Percentiles rank a stretch among this genome's conserved stretches.
phyloP scores from a whole-genome alignment of 148 eudicot species.

The Vaccinium darrowii region DNA sequence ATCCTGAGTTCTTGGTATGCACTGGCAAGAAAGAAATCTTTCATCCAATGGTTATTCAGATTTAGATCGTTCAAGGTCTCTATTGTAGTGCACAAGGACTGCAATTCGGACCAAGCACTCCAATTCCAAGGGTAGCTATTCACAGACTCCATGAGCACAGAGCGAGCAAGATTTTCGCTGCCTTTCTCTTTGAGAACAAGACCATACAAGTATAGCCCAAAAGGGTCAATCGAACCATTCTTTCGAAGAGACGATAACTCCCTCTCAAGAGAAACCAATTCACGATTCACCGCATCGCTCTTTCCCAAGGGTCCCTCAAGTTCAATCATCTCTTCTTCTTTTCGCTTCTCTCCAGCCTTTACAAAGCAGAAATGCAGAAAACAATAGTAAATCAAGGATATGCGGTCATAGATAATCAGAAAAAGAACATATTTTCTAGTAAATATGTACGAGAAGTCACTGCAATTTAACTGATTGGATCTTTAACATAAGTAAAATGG shows the following conservation, averaged over 20 bases:
- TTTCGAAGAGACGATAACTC: conserved; percentile 68
- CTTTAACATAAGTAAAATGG: neutral
- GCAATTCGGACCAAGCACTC: conserved; percentile 93
- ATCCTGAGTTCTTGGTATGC: conserved; percentile 84
- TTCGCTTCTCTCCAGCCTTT: conserved; percentile 98
- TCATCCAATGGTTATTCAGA: conserved; percentile 92
- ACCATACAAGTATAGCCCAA: conserved; percentile 85
- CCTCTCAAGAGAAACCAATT: conserved; percentile 76
- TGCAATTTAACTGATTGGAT: neutral
- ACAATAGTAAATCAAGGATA: neutral
- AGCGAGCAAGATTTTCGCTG: conserved; percentile 68
- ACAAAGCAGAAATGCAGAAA: conserved; percentile 13
- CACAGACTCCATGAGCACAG: conserved; percentile 80
- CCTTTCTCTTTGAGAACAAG: conserved; percentile 91
- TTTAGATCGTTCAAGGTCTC: conserved; percentile 70
- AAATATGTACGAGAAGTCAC: too few relatives aligned
- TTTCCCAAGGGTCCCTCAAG: conserved; percentile 92
- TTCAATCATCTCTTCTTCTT: conserved; percentile 95
- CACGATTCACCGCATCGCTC: conserved; percentile 66
- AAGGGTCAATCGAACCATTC: conserved; percentile 69
- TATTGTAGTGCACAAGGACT: conserved; percentile 69
- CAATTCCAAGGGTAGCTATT: conserved; percentile 97
- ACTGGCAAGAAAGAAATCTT: conserved; percentile 88
- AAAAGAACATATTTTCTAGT: too few relatives aligned
- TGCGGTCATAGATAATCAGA: neutral